Evolutionary conservation across 140 eudicot species (phyloP).

Genomic region (Oenanthe javanica): DNA sequence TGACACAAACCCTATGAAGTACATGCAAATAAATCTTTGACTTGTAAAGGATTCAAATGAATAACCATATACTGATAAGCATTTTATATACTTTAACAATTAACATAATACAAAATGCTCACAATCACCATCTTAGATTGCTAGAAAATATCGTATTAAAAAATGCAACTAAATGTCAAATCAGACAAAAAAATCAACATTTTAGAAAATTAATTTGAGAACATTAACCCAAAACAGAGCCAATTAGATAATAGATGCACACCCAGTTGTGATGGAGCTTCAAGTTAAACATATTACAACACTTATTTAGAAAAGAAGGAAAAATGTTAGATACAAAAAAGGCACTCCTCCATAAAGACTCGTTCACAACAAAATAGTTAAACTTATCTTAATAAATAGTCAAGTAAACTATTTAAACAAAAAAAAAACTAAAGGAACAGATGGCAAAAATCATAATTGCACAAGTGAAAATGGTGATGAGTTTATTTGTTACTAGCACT

Average conservation of each 20-base stretch:
- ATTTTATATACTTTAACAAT: too few species aligned
- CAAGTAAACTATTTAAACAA: neutral
- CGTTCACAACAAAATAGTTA: neutral
- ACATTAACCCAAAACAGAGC: neutral
- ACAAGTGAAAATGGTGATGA: neutral
- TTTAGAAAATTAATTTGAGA: neutral
- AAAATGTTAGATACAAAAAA: too few species aligned
- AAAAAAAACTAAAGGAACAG: neutral
- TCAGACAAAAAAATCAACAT: neutral
- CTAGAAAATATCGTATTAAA: neutral
- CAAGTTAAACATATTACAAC: neutral
- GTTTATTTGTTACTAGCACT: neutral
- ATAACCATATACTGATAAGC: neutral
- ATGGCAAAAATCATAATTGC: neutral
- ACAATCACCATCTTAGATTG: neutral
- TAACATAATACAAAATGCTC: neutral
- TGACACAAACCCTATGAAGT: conserved; percentile 36
- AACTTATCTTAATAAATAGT: neutral
- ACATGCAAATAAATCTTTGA: neutral
- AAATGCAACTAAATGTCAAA: neutral
- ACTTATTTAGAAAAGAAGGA: too few species aligned
- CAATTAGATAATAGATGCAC: neutral
- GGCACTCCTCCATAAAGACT: neutral
- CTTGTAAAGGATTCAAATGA: neutral
- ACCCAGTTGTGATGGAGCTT: neutral